Evolutionary conservation across 345 rosid species (phyloP).

Genomic region (Eutrema japonicum): DNA sequence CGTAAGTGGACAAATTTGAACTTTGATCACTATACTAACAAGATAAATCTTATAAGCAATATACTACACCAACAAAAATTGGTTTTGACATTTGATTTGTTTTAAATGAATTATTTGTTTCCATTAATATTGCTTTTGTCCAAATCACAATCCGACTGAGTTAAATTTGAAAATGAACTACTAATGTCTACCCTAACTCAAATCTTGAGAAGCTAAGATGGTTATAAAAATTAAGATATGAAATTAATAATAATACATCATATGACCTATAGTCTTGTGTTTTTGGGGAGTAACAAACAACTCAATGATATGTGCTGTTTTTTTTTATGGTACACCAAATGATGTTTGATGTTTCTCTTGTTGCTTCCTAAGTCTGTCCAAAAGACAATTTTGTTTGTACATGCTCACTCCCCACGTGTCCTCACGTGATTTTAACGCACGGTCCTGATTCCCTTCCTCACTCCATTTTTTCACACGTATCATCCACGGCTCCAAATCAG

Average conservation of each 20-base stretch:
- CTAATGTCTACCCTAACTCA: neutral
- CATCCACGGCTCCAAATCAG: constrained; percentile 21
- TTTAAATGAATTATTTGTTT: neutral
- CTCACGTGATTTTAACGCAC: constrained; percentile 58
- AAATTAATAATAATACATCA: constrained; percentile 1
- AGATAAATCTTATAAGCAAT: no score
- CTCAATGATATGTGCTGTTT: constrained; percentile 44
- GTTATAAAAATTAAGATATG: neutral
- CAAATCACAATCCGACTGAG: neutral
- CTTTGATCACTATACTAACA: no score
- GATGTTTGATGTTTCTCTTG: constrained; percentile 44
- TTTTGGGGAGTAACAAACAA: constrained; percentile 34
- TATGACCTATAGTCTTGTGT: constrained; percentile 21
- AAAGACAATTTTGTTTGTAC: constrained; percentile 55
- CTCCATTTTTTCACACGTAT: constrained; percentile 25
- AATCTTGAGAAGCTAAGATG: constrained; percentile 12
- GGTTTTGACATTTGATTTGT: neutral
- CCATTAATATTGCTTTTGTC: neutral
- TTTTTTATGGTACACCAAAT: constrained; percentile 41
- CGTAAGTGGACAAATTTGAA: no score
- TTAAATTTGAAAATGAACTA: neutral
- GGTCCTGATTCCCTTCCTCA: constrained; percentile 20
- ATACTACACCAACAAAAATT: no score
- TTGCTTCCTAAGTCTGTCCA: constrained; percentile 58
- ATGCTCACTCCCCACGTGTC: constrained; percentile 59